Evolutionary conservation across 2,329 filamentous ascomycete species (phyloP), one percentile per base, ranked within the genome.

Genomic region (Trichoderma atrobrunneum): DNA sequence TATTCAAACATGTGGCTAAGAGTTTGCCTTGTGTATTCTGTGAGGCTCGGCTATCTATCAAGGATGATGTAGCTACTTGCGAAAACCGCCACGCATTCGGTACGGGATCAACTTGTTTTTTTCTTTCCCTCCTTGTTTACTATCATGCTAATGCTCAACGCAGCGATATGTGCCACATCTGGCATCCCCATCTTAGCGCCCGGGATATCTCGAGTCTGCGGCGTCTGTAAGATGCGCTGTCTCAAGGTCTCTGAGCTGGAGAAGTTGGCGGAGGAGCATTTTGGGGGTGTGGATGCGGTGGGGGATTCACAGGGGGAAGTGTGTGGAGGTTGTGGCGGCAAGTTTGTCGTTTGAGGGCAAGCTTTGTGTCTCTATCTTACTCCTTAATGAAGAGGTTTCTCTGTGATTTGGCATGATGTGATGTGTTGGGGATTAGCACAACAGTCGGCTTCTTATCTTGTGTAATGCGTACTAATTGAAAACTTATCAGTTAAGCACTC

Each of bases 151-250:
- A 74, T 71, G 59, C 3, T 2, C 2, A 12, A 7, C 16, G 10
- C 11, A 87, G 86, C 85, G n/a, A 85, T 82, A 1, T 90, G 88
- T 72, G 85, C 85, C 0, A 84, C 85, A 1, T 88, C 86, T 0
- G 86, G 87, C 1, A 78, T 90, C 8, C 85, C 87, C 14, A 87
- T 90, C 73, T 80, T 87, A 72, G 84, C 82, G 2, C 88, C 88
- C 0, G 86, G 85, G 3, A 82, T 86, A 61, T 89, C 87, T 0
- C 82, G 84, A 39, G 84, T 85, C 3, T 90, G 88, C 68, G 86
- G 85, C 24, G 85, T 89, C 3, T 90, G 88, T 74, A 85, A 84
- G 18, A 78, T 83, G 30, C 83, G 87, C 28, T 88, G 86, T 8
- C 81, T 89, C 24, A 82, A 84, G 60, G 77, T 82, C 0, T 79